Percentiles rank a stretch among this genome's conserved stretches.
phyloP scores from a whole-genome alignment of 192 early-diverging fungal genomes.

The Rhizophlyctis rosea region DNA sequence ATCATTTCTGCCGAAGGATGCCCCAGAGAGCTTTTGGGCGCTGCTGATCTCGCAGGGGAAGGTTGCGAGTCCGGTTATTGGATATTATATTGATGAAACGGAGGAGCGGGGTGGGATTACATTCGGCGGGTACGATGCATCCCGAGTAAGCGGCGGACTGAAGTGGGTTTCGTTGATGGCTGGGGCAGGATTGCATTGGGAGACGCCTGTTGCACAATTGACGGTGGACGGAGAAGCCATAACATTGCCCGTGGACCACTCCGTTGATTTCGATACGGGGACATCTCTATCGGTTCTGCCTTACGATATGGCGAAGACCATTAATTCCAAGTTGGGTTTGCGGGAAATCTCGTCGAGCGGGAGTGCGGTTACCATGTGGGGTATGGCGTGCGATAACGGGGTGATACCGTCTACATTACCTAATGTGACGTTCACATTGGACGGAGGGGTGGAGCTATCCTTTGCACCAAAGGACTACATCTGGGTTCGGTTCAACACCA shows the following conservation, averaged over 20 bases:
- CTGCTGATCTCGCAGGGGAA: not conserved
- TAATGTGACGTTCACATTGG: constrained; percentile 11
- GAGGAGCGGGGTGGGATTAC: constrained; percentile 20
- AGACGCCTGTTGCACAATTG: no score
- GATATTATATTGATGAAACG: constrained; percentile 30
- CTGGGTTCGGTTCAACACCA: constrained; percentile 9
- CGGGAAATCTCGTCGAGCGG: not conserved
- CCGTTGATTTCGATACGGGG: constrained; percentile 38
- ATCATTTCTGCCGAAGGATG: no score
- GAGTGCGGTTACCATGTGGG: constrained; percentile 10
- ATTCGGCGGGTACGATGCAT: constrained; percentile 40
- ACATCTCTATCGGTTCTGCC: constrained; percentile 34
- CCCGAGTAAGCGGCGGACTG: constrained; percentile 21
- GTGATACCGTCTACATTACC: constrained; percentile 19
- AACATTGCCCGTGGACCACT: not conserved
- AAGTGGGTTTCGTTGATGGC: constrained; percentile 20
- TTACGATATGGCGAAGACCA: not conserved
- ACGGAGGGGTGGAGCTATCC: not conserved
- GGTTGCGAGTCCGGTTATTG: constrained; percentile 26
- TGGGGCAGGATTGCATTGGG: no score
- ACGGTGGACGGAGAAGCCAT: no score
- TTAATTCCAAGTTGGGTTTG: constrained; percentile 15
- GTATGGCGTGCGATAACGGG: constrained; percentile 7
- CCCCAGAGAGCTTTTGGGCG: no score
- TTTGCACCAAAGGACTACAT: constrained; percentile 23